Percentiles rank a stretch among this genome's conserved stretches.
Conservation (phyloP, 768 basidiomycete genomes). For the Pisolithus tinctorius region DNA sequence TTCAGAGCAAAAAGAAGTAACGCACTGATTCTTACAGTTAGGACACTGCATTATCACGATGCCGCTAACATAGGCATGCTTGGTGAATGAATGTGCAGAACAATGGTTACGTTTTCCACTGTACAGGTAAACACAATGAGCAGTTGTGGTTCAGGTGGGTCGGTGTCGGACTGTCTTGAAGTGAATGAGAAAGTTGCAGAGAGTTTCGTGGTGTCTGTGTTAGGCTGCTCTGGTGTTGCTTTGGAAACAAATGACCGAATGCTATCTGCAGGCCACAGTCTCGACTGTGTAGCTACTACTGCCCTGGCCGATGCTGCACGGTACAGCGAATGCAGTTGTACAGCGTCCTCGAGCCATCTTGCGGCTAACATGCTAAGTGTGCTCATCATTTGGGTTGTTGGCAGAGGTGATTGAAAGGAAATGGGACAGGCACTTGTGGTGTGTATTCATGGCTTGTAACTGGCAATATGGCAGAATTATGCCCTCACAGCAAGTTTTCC, state of each 20-base stretch:
- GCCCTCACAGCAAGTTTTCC: no score
- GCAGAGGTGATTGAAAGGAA: slow-evolving; percentile 19
- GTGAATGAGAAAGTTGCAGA: slow-evolving; percentile 6
- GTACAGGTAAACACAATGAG: slow-evolving; percentile 86
- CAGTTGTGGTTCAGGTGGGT: slow-evolving; percentile 52
- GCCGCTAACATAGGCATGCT: slow-evolving; percentile 77
- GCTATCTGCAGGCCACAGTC: slow-evolving; percentile 27
- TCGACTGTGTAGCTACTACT: slow-evolving; percentile 28
- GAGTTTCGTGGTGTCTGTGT: slow-evolving; percentile 10
- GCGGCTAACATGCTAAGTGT: slow-evolving; percentile 49
- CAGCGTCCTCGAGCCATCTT: slow-evolving; percentile 39
- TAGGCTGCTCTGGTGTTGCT: not conserved
- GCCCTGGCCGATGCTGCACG: slow-evolving; percentile 32
- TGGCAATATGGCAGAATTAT: no score
- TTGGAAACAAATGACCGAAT: slow-evolving; percentile 14
- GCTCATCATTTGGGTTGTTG: not conserved
- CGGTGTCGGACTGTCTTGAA: slow-evolving; percentile 20
- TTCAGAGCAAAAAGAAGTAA: not conserved
- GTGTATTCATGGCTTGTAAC: slow-evolving; percentile 3
- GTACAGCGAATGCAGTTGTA: slow-evolving; percentile 38
- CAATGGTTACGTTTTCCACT: slow-evolving; percentile 65
- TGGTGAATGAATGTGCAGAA: slow-evolving; percentile 84
- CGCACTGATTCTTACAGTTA: slow-evolving; percentile 79
- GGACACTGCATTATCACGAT: slow-evolving; percentile 92
- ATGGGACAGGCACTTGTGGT: slow-evolving; percentile 22